Conservation (phyloP, 176 grass and related monocot genomes). For the Leersia perrieri region DNA sequence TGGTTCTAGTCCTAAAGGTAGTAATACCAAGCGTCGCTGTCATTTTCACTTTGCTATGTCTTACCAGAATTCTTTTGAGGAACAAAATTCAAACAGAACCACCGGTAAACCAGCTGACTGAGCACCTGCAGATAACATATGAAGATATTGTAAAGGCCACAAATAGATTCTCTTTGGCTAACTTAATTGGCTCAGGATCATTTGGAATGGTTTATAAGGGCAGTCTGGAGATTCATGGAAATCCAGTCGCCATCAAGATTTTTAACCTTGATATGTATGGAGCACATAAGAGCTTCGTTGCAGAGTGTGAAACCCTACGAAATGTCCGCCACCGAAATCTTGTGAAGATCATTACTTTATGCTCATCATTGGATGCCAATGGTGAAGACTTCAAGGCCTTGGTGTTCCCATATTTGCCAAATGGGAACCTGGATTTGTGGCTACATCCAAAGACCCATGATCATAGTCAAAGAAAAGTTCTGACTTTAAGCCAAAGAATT, state of each 20-base stretch:
- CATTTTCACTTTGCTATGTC: not conserved
- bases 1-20: not conserved
- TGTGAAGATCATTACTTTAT: conserved; percentile 40
- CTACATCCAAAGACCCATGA: conserved; percentile 10
- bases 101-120: too few species aligned
- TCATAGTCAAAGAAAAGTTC: not conserved
- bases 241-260: conserved; percentile 31
- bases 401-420: conserved; percentile 33
- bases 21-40: conserved; percentile 10
- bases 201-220: conserved; percentile 51
- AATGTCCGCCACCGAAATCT: conserved; percentile 47
- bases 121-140: conserved; percentile 20
- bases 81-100: not conserved
- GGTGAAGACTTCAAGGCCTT: conserved; percentile 44
- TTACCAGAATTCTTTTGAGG: not conserved
- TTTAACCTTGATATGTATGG: conserved; percentile 26
- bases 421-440: conserved; percentile 41
- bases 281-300: conserved; percentile 16
- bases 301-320: conserved; percentile 44
- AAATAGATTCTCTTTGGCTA: conserved; percentile 39
- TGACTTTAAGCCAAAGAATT: not conserved
- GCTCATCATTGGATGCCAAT: conserved; percentile 28
- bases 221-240: not conserved
- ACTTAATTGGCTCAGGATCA: conserved; percentile 38
- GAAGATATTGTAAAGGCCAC: conserved; percentile 35